These are phyloP conservation scores for Umbilicaria muhlenbergii DNA, from an alignment of 495 filamentous ascomycete species.

Conservation along the genomic window DNA sequence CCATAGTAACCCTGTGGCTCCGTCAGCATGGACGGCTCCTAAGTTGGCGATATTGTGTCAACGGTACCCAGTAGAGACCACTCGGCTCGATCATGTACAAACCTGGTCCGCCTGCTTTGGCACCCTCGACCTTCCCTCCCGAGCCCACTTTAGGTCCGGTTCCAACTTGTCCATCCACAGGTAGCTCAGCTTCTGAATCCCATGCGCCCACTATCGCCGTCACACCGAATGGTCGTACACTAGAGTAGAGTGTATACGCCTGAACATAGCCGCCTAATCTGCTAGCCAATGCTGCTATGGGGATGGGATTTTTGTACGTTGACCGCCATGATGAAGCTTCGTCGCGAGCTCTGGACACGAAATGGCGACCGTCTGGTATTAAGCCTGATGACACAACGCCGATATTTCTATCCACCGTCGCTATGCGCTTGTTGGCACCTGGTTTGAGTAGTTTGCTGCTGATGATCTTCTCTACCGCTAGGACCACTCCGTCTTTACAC, in stretches of 20 bases:
- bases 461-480: conserved; percentile 93
- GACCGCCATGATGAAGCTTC: conserved; percentile 82
- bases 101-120: conserved; percentile 71
- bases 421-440: conserved; percentile 89
- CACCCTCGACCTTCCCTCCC: conserved; percentile 61
- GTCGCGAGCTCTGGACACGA: conserved; percentile 83
- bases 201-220: conserved; percentile 89
- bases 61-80: conserved; percentile 75
- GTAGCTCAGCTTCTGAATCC: conserved; percentile 65
- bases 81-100: conserved; percentile 99
- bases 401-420: conserved; percentile 83
- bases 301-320: conserved; percentile 82
- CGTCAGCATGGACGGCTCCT: conserved; percentile 9
- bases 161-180: conserved; percentile 80
- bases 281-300: conserved; percentile 67
- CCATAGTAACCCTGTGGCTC: conserved; percentile 72
- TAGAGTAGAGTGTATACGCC: conserved; percentile 92
- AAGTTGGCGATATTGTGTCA: neutral
- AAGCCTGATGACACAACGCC: conserved; percentile 89
- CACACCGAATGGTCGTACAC: conserved; percentile 89
- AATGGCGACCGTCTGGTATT: conserved; percentile 87
- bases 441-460: conserved; percentile 87
- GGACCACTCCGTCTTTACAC: conserved; percentile 91
- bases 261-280: conserved; percentile 92
- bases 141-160: conserved; percentile 58